Evolutionary conservation across 2,329 filamentous ascomycete genomes (phyloP), one percentile per base, ranked within the genome.

Genomic region (Parastagonospora avenae): DNA sequence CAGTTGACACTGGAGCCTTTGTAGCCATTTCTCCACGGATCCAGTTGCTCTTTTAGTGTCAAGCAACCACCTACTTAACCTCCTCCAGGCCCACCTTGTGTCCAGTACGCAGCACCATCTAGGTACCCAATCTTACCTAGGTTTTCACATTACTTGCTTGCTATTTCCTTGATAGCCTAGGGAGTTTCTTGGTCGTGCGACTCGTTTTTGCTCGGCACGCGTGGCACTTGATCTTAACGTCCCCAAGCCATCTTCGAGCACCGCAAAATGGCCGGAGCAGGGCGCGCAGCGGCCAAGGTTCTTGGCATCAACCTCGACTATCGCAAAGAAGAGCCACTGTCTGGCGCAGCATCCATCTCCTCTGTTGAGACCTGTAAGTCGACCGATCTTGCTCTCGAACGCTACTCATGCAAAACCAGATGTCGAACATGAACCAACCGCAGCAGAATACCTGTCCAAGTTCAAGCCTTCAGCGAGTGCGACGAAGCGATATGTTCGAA

Each of bases 271-370:
- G 53, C 82, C 81, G 62, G 86, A 87, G 74, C 62, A 88, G 62
- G 88, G 90, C 88, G 88, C 67, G 78, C 79, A 61, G 74, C 95
- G 72, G 92, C 92, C 70, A 94, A 91, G 74, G 81, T 79, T 53
- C 82, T 97, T 42, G 88, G 90, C 57, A 96, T 97, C 81, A 89
- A 94, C 70, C 77, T 95, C 29, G 79, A 90, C 55, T 84, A 88
- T 54, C 80, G 84, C 42, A 82, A 92, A 53, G 80, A 82, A 88
- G 90, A 67, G 39, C 59, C 59, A 14, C 85, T 90, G 31, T 81
- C 87, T 11, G 81, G 88, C 30, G 90, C 89, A 60, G 90, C 93
- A 71, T 95, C 91, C 1, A 81, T 89, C 52, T 85, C 91, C 62
- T 94, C 92, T 0, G 80, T 84, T 29, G 52, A 72, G 43, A 67